Evolutionary conservation across 495 filamentous ascomycete genomes (phyloP).

Genomic region (Penicillium goetzii): DNA sequence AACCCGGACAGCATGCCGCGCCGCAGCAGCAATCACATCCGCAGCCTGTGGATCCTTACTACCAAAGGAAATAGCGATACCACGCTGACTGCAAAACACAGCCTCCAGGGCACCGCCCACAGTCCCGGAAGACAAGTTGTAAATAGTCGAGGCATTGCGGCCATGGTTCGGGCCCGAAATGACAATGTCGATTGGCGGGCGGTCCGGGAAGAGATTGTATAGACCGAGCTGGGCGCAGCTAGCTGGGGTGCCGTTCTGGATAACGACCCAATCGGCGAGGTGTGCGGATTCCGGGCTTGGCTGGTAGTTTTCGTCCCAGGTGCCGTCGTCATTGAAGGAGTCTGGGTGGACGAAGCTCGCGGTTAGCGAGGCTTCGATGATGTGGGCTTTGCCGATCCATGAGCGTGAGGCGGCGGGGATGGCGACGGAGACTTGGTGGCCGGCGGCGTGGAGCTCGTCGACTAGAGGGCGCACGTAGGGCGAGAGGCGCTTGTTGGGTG

Average conservation of each 20-base stretch:
- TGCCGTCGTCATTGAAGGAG: conserved; percentile 59
- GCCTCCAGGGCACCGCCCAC: conserved; percentile 92
- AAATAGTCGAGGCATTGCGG: conserved; percentile 89
- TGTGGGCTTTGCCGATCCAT: conserved; percentile 97
- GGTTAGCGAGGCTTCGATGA: conserved; percentile 81
- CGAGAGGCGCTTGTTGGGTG: conserved; percentile 81
- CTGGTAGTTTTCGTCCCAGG: conserved; percentile 36
- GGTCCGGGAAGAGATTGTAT: conserved; percentile 80
- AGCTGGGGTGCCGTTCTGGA: conserved; percentile 81
- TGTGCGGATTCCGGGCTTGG: conserved; percentile 46
- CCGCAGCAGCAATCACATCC: conserved; percentile 71
- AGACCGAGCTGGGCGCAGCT: conserved; percentile 87
- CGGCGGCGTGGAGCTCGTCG: conserved; percentile 70
- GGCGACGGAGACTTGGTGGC: conserved; percentile 87
- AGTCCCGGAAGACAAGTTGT: conserved; percentile 85
- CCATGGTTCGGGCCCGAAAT: conserved; percentile 94
- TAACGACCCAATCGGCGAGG: conserved; percentile 72
- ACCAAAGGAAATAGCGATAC: conserved; percentile 85
- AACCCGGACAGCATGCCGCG: conserved; percentile 66
- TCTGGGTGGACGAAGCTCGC: conserved; percentile 79
- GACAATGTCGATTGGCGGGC: conserved; percentile 79
- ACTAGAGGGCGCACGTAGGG: conserved; percentile 90
- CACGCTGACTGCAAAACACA: conserved; percentile 73
- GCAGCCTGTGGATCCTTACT: conserved; percentile 72
- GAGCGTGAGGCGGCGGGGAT: conserved; percentile 88